Base-by-base conservation (phyloP, 345 rosid genomes). In the Anacardium occidentale region DNA sequence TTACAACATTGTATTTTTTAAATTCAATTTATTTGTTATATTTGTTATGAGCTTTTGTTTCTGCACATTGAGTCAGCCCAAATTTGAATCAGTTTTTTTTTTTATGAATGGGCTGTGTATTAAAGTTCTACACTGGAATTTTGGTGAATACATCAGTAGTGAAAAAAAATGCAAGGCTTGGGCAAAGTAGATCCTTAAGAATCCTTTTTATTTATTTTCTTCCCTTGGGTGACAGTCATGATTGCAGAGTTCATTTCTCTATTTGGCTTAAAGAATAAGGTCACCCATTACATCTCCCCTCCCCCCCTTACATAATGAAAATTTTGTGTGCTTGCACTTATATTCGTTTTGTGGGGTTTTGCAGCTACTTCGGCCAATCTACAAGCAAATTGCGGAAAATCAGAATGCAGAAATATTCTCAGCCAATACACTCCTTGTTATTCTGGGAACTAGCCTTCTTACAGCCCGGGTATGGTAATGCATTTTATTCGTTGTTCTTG, bases 351-450 rank as follows among this genome's bases (percentile, higher is more conserved):
- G 26, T 66, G 53, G n/a, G 73, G 52, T 65, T 71, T 68, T 74
- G 85, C 96, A 92, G 99, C 86, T 95, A 76, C 99, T 95, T 82
- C 92, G 97, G 52, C 99, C 99, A 77, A 92, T 92, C 76, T 95
- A 95, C 85, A 95, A 79, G 84, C 96, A 92, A 85, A 87, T 95
- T 83, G 97, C 99, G 22, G 98, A 95, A 84, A 92, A 92, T 80
- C 90, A 90, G 78, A 95, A 95, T 83, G 94, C 99, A 7, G 99
- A 95, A 85, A 95, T 95, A 82, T 95, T 95, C 84, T 95, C 98
- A 62, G 98, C 99, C 44, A 90, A 91, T 74, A 95, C 99, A 24
- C 99, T 95, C 63, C 96, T 90, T 64, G 98, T 95, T 45, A 91
- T 95, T 73, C 86, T 95, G 62, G 99, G 99, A 70, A 95, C 99